Evolutionary conservation across 371 early-diverging fungal species (phyloP).

Genomic region (Capniomyces stellatus): DNA sequence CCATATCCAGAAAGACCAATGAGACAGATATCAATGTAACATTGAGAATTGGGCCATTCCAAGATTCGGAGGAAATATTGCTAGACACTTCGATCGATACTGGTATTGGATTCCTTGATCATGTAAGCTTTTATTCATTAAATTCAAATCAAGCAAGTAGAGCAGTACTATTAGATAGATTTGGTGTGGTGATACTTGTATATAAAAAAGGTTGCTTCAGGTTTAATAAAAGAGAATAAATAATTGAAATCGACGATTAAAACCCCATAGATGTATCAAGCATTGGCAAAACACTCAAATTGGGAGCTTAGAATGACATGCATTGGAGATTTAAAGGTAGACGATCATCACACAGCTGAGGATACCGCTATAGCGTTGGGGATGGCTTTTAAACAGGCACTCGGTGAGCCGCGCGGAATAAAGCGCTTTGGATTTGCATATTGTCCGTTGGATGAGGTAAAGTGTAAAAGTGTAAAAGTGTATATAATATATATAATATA

Average conservation of each 20-base stretch:
- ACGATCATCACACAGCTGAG: constrained; percentile 95
- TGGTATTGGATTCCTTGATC: constrained; percentile 95
- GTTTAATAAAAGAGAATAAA: neutral
- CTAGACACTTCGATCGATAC: constrained; percentile 64
- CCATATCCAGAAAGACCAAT: constrained; percentile 66
- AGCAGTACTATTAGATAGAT: neutral
- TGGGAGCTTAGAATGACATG: constrained; percentile 70
- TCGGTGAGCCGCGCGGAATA: constrained; percentile 80
- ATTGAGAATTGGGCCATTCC: constrained; percentile 25
- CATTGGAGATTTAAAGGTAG: constrained; percentile 83
- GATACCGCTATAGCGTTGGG: constrained; percentile 89
- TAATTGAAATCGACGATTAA: neutral
- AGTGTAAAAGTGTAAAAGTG: neutral
- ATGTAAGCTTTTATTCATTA: constrained; percentile 19
- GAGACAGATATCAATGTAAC: constrained; percentile 74
- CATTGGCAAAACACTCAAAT: constrained; percentile 82
- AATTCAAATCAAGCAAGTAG: constrained; percentile 23
- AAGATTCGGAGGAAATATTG: constrained; percentile 30
- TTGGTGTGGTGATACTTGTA: too few species aligned
- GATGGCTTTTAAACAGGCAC: constrained; percentile 75
- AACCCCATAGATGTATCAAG: constrained; percentile 58
- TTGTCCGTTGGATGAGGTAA: constrained; percentile 79
- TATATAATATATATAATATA: neutral
- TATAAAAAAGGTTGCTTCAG: too few species aligned
- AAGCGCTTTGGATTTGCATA: constrained; percentile 86